These are phyloP conservation scores for Termitomyces sp. DNA, from an alignment of 768 basidiomycete species.

Conservation along the genomic window DNA sequence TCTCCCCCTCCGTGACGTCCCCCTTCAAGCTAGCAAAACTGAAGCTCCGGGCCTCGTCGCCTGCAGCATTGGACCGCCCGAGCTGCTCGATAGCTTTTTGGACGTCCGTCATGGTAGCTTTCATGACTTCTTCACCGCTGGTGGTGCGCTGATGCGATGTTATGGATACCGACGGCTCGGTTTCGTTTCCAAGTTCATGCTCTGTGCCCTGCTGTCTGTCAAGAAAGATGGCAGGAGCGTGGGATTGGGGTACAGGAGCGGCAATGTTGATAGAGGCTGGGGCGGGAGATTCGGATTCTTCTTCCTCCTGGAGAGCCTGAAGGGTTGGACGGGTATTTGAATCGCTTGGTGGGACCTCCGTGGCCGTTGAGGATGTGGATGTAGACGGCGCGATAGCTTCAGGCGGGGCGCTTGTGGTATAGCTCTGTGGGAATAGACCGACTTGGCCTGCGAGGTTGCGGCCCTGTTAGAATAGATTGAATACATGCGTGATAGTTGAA, in stretches of 20 bases:
- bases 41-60: slow-evolving; percentile 64
- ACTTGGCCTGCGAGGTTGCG: slow-evolving; percentile 76
- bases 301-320: slow-evolving; percentile 48
- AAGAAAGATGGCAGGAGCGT: slow-evolving; percentile 31
- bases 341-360: slow-evolving; percentile 13
- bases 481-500: slow-evolving; percentile 6
- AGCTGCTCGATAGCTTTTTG: slow-evolving; percentile 90
- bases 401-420: slow-evolving; percentile 67
- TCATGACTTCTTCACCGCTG: slow-evolving; percentile 63
- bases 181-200: slow-evolving; percentile 18
- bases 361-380: slow-evolving; percentile 23
- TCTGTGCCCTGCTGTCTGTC: slow-evolving; percentile 14
- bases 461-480: slow-evolving; percentile 51
- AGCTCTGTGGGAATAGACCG: slow-evolving; percentile 91
- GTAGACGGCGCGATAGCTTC: slow-evolving; percentile 24
- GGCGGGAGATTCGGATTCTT: slow-evolving; percentile 35
- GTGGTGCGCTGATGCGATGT: slow-evolving; percentile 20
- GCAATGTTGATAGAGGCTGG: slow-evolving; percentile 21
- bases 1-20: slow-evolving; percentile 57
- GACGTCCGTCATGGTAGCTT: slow-evolving; percentile 86
- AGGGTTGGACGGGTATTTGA: slow-evolving; percentile 26
- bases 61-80: slow-evolving; percentile 43
- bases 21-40: slow-evolving; percentile 73
- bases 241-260: slow-evolving; percentile 37
- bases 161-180: slow-evolving; percentile 19